Conservation (phyloP, 305 asterid species). For the Fraxinus sp. region DNA sequence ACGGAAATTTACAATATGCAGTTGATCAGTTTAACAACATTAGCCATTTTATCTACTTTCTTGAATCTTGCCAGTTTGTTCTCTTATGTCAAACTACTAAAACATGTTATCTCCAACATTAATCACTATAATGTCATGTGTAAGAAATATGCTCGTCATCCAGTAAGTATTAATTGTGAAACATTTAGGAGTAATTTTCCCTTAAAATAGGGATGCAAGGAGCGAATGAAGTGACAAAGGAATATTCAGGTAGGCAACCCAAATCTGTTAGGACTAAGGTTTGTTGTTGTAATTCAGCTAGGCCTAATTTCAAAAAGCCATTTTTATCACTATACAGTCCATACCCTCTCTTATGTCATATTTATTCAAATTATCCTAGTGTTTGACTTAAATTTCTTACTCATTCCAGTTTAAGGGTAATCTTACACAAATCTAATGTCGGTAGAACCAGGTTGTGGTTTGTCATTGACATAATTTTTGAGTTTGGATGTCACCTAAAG, state of each 20-base stretch:
- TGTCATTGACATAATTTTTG: not conserved
- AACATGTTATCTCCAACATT: not conserved
- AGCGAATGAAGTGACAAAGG: not conserved
- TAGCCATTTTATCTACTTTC: not conserved
- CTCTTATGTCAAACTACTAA: not conserved
- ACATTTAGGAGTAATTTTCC: not conserved
- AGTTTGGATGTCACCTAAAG: not conserved
- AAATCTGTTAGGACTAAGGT: not conserved
- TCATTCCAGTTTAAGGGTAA: not conserved
- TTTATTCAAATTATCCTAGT: not conserved
- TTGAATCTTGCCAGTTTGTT: not conserved
- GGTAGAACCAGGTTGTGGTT: not conserved
- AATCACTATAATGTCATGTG: not conserved
- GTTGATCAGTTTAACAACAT: not conserved
- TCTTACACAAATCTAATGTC: not conserved
- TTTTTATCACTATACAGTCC: not conserved
- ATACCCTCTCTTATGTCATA: not conserved
- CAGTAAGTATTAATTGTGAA: not conserved
- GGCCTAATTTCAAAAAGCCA: not conserved
- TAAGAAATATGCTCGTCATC: not conserved
- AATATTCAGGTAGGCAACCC: not conserved
- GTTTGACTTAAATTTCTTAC: not conserved
- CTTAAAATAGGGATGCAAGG: not conserved
- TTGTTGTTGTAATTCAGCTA: not conserved
- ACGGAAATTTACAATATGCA: not conserved